Base-by-base conservation (phyloP, 768 basidiomycete species). In the Russula dissimulans region DNA sequence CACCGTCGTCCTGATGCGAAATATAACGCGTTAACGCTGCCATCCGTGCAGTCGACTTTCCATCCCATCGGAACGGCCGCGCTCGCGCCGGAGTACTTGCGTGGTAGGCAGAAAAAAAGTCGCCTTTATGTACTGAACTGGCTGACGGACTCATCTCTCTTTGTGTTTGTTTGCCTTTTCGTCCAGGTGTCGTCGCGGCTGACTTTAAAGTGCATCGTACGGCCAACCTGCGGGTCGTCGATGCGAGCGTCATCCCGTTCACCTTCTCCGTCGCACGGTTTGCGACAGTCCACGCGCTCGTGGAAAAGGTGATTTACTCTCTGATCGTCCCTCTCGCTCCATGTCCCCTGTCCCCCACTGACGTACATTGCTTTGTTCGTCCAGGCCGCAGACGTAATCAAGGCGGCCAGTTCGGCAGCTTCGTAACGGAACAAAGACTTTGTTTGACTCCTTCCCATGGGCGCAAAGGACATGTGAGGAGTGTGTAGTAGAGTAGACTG, bases 161-260 rank as follows among this genome's bases (percentile, higher is more conserved):
- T 54, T 32, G 15, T 29, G 17, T n/a, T 39, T 47, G n/a, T 26
- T 47, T 26, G 7, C 18, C 18, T 12, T 38, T 39, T 61, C 59
- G 14, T 54, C 56, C 63, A 41, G 69, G 79, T 45, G 77, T 78
- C 32, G 76, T 80, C 60, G 77, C 77, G 57, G n/a, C n/a, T 26
- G n/a, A 71, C 39, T 65, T 77, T 29, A 67, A 66, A 12, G 79
- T 81, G 0, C 76, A 79, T 67, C 78, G 78, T 14, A 70, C 75
- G 5, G 54, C 66, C 51, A 78, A 78, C 62, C 64, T 80, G 39
- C 72, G 78, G 43, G 72, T 75, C 43, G 69, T 64, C 15, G 63
- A 64, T 29, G 63, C 63, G 12, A 64, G 63, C 42, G 51, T 64
- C 56, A 64, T 64, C 29, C 63, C 63, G 8, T 10, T 64, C 26